Conservation (phyloP, 768 basidiomycete genomes). For the Asterophora parasitica region DNA sequence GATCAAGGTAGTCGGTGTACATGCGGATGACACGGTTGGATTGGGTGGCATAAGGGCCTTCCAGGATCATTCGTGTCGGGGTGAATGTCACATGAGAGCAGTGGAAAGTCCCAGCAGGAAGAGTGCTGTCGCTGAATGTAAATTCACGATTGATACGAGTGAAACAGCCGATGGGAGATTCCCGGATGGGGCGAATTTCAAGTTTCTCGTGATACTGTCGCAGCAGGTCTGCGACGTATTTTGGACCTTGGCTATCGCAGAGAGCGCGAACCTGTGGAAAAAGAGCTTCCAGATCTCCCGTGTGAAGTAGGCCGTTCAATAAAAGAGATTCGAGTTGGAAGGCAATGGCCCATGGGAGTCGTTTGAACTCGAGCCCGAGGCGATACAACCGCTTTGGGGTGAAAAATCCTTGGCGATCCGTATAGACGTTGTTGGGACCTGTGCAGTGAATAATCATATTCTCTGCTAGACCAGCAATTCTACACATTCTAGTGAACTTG, state of each 20-base stretch:
- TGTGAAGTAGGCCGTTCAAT: slow-evolving; percentile 57
- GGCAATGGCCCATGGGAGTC: slow-evolving; percentile 59
- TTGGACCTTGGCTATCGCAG: slow-evolving; percentile 24
- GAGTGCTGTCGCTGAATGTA: slow-evolving; percentile 13
- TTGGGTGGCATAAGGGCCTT: slow-evolving; percentile 72
- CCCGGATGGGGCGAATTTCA: slow-evolving; percentile 32
- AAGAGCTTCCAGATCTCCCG: slow-evolving; percentile 48
- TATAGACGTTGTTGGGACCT: slow-evolving; percentile 41
- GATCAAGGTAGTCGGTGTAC: slow-evolving; percentile 53
- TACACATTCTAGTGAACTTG: slow-evolving; percentile 52
- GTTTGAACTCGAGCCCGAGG: slow-evolving; percentile 38
- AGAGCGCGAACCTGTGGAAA: slow-evolving; percentile 40
- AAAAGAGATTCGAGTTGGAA: slow-evolving; percentile 76
- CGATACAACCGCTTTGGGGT: slow-evolving; percentile 37
- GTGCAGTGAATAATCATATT: slow-evolving; percentile 28
- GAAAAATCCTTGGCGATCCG: slow-evolving; percentile 49
- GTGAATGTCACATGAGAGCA: slow-evolving; percentile 76
- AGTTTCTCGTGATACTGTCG: slow-evolving; percentile 50
- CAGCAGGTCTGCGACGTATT: slow-evolving; percentile 43
- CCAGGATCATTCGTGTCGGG: slow-evolving; percentile 67
- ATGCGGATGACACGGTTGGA: slow-evolving; percentile 78
- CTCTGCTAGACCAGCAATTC: slow-evolving; percentile 37
- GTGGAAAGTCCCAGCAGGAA: slow-evolving; percentile 42
- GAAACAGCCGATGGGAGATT: slow-evolving; percentile 42
- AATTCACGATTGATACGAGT: slow-evolving; percentile 29